These are phyloP conservation scores for Hypoxylon sp. DNA, from an alignment of 2,329 filamentous ascomycete genomes.

Conservation along the genomic window DNA sequence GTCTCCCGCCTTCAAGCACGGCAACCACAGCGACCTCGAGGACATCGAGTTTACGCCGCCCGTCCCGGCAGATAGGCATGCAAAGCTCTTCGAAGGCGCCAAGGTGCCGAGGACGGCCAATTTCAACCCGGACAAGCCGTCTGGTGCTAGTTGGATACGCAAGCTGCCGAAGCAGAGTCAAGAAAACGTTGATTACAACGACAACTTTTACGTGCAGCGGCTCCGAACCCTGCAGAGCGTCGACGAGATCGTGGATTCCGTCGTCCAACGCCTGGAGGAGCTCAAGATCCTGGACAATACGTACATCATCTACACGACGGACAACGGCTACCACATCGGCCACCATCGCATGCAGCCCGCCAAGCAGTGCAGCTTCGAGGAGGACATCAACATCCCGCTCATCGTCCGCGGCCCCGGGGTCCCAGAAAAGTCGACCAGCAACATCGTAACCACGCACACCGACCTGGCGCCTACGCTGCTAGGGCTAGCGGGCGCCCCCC, in stretches of 20 bases:
- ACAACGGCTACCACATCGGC: slow-evolving; percentile 68
- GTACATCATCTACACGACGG: slow-evolving; percentile 66
- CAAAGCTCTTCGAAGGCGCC: slow-evolving; percentile 64
- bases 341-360: slow-evolving; percentile 66
- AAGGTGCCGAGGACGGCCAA: slow-evolving; percentile 68
- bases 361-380: slow-evolving; percentile 65
- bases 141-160: slow-evolving; percentile 56
- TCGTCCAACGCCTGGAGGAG: slow-evolving; percentile 54
- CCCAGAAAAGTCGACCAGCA: slow-evolving; percentile 48
- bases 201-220: slow-evolving; percentile 60
- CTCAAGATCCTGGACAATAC: slow-evolving; percentile 55
- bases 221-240: slow-evolving; percentile 62
- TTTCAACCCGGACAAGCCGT: slow-evolving; percentile 68
- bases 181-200: slow-evolving; percentile 55
- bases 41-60: slow-evolving; percentile 57
- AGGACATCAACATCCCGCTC: slow-evolving; percentile 66
- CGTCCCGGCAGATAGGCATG: slow-evolving; percentile 65
- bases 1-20: slow-evolving; percentile 35
- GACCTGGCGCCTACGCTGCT: slow-evolving; percentile 70
- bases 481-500: slow-evolving; percentile 51
- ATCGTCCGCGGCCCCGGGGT: slow-evolving; percentile 64
- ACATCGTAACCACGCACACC: slow-evolving; percentile 65
- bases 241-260: slow-evolving; percentile 60
- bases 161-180: slow-evolving; percentile 50
- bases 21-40: slow-evolving; percentile 36